phyloP scores from a whole-genome alignment of 1,284 basidiomycete genomes.

The Phenoliferia sp. region DNA sequence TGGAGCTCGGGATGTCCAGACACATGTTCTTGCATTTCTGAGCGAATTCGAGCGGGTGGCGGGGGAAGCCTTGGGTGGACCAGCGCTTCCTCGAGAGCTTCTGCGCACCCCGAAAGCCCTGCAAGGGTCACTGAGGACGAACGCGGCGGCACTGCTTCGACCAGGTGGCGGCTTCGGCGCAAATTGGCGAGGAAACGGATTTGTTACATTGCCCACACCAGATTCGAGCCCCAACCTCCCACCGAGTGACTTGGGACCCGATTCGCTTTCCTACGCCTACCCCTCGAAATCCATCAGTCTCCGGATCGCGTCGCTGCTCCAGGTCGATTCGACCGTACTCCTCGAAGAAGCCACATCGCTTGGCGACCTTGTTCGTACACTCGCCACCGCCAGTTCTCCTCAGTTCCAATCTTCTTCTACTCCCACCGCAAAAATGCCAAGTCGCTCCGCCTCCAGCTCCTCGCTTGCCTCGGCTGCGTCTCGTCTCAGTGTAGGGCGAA shows the following conservation, averaged over 20 bases:
- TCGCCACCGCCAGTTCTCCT: background rate
- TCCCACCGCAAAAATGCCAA: background rate
- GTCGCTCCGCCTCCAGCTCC: background rate
- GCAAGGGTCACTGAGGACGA: slow-evolving; percentile 27
- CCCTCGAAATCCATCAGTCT: slow-evolving; percentile 10
- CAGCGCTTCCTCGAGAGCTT: background rate
- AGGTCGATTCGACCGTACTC: background rate
- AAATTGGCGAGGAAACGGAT: slow-evolving; percentile 42
- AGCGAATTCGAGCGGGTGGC: slow-evolving; percentile 58
- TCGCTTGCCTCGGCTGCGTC: background rate
- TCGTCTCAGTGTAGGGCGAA: background rate
- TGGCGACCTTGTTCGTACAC: background rate
- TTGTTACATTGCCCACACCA: slow-evolving; percentile 36
- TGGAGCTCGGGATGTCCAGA: slow-evolving; percentile 71
- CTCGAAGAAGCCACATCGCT: slow-evolving; percentile 8
- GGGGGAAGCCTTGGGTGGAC: background rate
- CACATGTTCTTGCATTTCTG: slow-evolving; percentile 66
- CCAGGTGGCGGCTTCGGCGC: slow-evolving; percentile 41
- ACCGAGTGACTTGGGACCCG: background rate
- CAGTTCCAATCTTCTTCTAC: background rate
- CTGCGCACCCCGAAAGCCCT: slow-evolving; percentile 20
- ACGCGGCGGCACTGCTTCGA: slow-evolving; percentile 32
- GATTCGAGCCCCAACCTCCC: background rate
- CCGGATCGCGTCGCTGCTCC: slow-evolving; percentile 9
- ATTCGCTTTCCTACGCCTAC: slow-evolving; percentile 18